Evolutionary conservation across 768 basidiomycete genomes (phyloP).

Genomic region (Termitomyces sp.): DNA sequence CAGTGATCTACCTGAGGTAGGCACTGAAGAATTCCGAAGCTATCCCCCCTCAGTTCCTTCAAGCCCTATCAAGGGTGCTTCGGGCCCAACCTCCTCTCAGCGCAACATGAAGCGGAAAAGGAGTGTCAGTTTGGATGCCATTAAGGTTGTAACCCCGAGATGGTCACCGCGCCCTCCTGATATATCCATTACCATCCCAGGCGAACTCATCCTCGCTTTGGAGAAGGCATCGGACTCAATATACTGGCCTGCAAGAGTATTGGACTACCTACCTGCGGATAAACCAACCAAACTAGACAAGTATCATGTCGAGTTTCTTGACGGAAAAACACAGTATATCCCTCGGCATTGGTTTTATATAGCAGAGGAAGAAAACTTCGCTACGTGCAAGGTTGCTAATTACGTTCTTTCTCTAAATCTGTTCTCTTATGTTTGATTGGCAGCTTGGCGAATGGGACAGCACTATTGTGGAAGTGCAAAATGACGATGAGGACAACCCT

Average conservation of each 20-base stretch:
- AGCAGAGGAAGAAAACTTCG: constrained; percentile 54
- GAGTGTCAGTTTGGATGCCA: constrained; percentile 6
- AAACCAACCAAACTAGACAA: constrained; percentile 26
- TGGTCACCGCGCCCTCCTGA: constrained; percentile 43
- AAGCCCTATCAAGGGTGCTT: constrained; percentile 8
- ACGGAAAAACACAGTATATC: constrained; percentile 34
- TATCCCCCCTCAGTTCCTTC: constrained; percentile 4
- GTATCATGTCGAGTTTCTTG: constrained; percentile 59
- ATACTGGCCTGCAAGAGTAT: constrained; percentile 67
- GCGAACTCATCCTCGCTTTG: constrained; percentile 57
- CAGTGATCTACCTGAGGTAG: constrained; percentile 32
- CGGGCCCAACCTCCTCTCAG: constrained; percentile 1
- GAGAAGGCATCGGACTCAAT: constrained; percentile 25
- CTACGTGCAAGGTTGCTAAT: constrained; percentile 44
- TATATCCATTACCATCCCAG: constrained; percentile 50
- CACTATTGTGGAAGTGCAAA: constrained; percentile 30
- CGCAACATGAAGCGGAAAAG: constrained; percentile 23
- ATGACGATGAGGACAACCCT: constrained; percentile 32
- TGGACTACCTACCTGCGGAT: constrained; percentile 41
- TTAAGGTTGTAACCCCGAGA: constrained; percentile 9
- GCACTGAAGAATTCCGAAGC: constrained; percentile 10
- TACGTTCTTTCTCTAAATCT: background rate
- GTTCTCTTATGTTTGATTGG: background rate
- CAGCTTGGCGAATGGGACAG: constrained; percentile 57
- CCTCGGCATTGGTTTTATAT: constrained; percentile 53